phyloP scores from a whole-genome alignment of 345 rosid species.

The Turritis glabra region DNA sequence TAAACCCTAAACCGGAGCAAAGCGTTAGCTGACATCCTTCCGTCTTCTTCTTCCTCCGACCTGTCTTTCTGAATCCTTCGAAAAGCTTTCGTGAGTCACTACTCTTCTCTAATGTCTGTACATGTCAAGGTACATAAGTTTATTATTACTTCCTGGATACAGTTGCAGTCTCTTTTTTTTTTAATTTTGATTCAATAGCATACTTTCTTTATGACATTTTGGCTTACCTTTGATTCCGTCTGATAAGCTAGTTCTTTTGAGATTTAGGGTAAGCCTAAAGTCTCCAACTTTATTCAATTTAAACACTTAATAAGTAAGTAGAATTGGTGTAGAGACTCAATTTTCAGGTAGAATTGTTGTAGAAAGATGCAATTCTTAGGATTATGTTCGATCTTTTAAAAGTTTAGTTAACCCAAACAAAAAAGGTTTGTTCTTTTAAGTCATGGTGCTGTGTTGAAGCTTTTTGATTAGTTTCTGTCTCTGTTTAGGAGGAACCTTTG shows the following conservation, averaged over 20 bases:
- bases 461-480: slow-evolving; percentile 13
- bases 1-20: slow-evolving; percentile 34
- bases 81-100: slow-evolving; percentile 15
- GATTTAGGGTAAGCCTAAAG: not conserved
- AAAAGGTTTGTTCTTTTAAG: not conserved
- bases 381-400: not conserved
- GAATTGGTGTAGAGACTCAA: not conserved
- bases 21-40: not conserved
- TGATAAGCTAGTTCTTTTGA: not conserved
- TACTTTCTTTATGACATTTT: not conserved
- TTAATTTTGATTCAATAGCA: not conserved
- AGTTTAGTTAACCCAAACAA: not conserved
- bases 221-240: slow-evolving; percentile 1
- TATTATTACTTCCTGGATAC: not conserved
- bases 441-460: slow-evolving; percentile 1
- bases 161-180: not conserved
- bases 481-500: slow-evolving; percentile 34
- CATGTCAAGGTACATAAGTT: slow-evolving; percentile 35
- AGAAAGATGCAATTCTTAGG: slow-evolving; percentile 2
- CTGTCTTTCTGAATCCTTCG: not conserved
- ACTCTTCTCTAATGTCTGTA: slow-evolving; percentile 29
- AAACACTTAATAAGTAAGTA: not conserved
- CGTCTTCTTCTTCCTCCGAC: slow-evolving; percentile 3
- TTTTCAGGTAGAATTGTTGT: not conserved
- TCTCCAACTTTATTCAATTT: slow-evolving; percentile 19